phyloP scores from a whole-genome alignment of 1,284 basidiomycete species.

The Salmacisia buchloeana region DNA sequence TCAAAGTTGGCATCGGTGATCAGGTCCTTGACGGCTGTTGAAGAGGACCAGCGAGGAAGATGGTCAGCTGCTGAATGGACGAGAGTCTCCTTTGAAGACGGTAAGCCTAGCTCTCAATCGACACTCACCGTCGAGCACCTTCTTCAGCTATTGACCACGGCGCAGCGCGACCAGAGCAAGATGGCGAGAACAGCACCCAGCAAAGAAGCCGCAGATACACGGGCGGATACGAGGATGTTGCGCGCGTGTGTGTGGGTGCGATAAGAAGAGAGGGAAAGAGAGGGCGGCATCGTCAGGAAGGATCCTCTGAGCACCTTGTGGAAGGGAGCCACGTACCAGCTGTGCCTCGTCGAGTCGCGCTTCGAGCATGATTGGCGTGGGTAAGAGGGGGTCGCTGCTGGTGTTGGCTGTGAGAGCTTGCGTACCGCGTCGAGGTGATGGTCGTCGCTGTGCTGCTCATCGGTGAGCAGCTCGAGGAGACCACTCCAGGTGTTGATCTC shows the following conservation, averaged over 20 bases:
- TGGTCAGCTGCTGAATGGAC: background rate
- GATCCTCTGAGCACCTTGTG: background rate
- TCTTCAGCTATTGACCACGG: conserved; percentile 34
- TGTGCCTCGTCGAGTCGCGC: conserved; percentile 37
- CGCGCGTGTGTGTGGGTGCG: background rate
- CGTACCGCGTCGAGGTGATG: too few relatives aligned
- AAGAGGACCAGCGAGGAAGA: background rate
- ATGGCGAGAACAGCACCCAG: background rate
- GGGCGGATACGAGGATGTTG: too few relatives aligned
- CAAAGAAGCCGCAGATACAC: too few relatives aligned
- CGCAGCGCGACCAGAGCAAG: background rate
- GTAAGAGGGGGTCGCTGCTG: too few relatives aligned
- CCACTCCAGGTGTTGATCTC: too few relatives aligned
- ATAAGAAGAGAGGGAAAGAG: background rate
- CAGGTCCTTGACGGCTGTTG: conserved; percentile 83
- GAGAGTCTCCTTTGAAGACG: too few relatives aligned
- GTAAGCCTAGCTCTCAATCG: background rate
- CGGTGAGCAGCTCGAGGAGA: too few relatives aligned
- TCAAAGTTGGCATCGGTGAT: conserved; percentile 98
- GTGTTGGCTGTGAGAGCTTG: background rate
- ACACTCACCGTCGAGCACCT: conserved; percentile 33
- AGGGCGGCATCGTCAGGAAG: background rate
- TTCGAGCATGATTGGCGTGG: conserved; percentile 33
- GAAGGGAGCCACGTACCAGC: conserved; percentile 23
- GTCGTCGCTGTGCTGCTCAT: too few relatives aligned